Percentiles rank a stretch among this genome's conserved stretches.
Evolutionary conservation across 306 rosid species (phyloP).

Genomic region (Castanea crenata): DNA sequence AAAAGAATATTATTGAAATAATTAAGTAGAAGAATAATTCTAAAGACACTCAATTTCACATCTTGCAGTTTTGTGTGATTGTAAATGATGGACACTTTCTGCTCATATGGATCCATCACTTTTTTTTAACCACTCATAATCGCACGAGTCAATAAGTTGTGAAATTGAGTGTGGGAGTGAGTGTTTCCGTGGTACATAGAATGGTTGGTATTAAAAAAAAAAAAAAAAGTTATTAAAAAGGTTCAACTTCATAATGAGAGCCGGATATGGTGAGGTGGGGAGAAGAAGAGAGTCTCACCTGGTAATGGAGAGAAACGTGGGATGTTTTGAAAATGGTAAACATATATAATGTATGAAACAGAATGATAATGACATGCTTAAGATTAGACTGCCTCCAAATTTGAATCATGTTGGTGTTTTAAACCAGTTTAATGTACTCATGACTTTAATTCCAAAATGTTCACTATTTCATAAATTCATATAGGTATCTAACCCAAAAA

Average conservation of each 20-base stretch:
- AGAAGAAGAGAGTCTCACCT: background rate
- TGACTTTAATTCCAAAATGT: background rate
- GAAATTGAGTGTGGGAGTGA: no score
- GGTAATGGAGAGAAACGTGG: conserved; percentile 1
- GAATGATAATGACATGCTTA: background rate
- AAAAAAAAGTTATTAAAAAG: background rate
- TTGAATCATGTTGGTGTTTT: background rate
- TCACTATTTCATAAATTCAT: background rate
- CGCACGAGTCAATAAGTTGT: no score
- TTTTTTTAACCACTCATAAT: no score
- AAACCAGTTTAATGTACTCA: background rate
- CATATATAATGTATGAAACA: background rate
- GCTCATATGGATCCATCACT: no score
- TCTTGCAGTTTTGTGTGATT: no score
- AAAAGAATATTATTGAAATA: background rate
- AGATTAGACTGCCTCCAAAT: background rate
- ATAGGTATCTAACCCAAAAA: no score
- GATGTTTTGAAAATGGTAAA: background rate
- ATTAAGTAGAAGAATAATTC: background rate
- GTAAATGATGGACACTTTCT: no score
- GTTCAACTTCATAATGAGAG: background rate
- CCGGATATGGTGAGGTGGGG: background rate
- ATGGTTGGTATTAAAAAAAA: background rate
- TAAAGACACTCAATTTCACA: no score
- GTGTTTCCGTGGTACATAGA: no score